Evolutionary conservation across 441 rosid genomes (phyloP).

Genomic region (Gossypium gossypioides): DNA sequence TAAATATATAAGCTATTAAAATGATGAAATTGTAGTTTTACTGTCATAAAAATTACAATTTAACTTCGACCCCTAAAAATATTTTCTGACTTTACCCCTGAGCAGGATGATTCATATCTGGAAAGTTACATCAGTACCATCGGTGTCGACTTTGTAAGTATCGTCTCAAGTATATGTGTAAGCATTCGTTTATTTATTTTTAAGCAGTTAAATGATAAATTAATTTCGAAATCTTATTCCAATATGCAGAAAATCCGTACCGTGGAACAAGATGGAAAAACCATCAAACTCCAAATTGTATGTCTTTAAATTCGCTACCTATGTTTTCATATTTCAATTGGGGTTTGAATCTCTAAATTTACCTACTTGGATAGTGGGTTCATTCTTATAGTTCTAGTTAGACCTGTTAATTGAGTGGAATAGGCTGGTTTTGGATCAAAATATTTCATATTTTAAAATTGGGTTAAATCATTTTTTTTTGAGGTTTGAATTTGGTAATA

Average conservation of each 20-base stretch:
- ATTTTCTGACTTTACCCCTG: no score
- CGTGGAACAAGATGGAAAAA: slow-evolving; percentile 90
- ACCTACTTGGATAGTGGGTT: background rate
- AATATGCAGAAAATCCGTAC: slow-evolving; percentile 77
- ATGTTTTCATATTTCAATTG: background rate
- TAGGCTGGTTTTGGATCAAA: no score
- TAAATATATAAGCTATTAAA: no score
- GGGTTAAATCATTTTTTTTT: no score
- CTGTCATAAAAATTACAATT: no score
- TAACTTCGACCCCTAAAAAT: no score
- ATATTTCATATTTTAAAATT: no score
- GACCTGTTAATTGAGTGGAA: no score
- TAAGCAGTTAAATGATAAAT: background rate
- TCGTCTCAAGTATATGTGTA: background rate
- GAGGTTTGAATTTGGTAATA: no score
- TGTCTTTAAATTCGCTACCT: slow-evolving; percentile 17
- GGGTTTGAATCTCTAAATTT: background rate
- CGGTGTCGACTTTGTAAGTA: slow-evolving; percentile 89
- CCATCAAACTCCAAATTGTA: slow-evolving; percentile 91
- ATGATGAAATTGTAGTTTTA: no score
- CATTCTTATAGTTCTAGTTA: background rate
- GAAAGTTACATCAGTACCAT: slow-evolving; percentile 96
- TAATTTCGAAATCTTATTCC: background rate
- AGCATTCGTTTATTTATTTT: background rate
- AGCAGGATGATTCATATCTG: slow-evolving; percentile 81